phyloP scores from a whole-genome alignment of 768 basidiomycete genomes.

The Lactarius psammicola region DNA sequence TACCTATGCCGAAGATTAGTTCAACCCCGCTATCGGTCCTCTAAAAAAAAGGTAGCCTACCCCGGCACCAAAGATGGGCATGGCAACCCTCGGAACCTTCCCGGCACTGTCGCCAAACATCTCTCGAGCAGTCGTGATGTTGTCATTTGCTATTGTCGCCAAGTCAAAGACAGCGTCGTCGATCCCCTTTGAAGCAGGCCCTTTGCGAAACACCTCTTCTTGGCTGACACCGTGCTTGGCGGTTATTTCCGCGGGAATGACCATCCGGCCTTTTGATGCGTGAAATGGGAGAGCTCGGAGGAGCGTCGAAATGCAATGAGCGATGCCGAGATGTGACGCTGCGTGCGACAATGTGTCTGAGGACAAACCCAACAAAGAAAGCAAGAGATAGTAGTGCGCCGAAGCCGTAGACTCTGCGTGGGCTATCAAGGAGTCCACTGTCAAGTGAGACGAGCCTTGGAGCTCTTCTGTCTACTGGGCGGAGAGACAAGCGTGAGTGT shows the following conservation, averaged over 20 bases:
- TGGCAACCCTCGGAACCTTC: constrained; percentile 53
- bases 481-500: constrained; percentile 7
- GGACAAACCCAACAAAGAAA: constrained; percentile 61
- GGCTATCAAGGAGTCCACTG: constrained; percentile 61
- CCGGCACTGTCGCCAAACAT: constrained; percentile 57
- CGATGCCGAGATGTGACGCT: constrained; percentile 76
- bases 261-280: constrained; percentile 63
- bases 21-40: not conserved
- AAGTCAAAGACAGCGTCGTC: constrained; percentile 82
- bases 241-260: constrained; percentile 80
- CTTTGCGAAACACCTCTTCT: constrained; percentile 71
- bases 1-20: constrained; percentile 44
- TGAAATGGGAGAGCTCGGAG: constrained; percentile 79
- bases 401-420: constrained; percentile 82
- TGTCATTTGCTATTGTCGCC: constrained; percentile 77
- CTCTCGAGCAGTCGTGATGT: constrained; percentile 69
- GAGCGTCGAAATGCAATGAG: constrained; percentile 68
- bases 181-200: constrained; percentile 53
- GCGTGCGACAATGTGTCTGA: constrained; percentile 62
- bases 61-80: constrained; percentile 71
- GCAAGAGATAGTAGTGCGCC: constrained; percentile 71
- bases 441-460: constrained; percentile 60
- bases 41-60: constrained; percentile 44
- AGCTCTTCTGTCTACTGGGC: constrained; percentile 60
- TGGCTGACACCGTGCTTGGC: constrained; percentile 74